Base-by-base conservation (phyloP, 352 stramenopile species). In the Thalassiosira livingstoniorum region DNA sequence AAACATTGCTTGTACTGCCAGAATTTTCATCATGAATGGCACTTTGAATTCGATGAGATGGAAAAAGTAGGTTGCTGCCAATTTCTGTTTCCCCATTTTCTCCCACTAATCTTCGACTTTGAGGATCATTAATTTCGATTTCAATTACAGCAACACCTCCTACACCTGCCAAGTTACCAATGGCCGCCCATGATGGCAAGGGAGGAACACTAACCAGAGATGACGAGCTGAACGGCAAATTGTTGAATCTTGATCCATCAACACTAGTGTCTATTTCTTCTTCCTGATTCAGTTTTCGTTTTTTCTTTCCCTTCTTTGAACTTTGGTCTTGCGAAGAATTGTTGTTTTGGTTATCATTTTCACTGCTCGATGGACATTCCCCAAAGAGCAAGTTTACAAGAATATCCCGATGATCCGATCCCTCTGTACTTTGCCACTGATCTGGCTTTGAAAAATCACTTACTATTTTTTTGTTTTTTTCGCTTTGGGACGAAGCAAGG, bases 381-480 rank as follows among this genome's bases (percentile, higher is more conserved):
- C 42, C 53, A 64, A 83, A 84, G 2, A 85, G 72, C 29, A 85
- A 72, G 68, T 79, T 90, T 29, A 73, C 78, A 11, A 93, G 37
- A 29, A 93, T 63, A 87, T 91, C 83, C 23, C 88, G 72, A 82
- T 91, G 88, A 80, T 91, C 81, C 29, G 72, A 82, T 31, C 79
- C 88, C 69, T 91, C 83, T 11, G 87, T 85, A 47, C 58, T 80
- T 73, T 90, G 83, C 57, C 78, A 85, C 1, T 87, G 68, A 15
- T 77, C 72, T 32, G 64, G 34, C 15, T 57, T 37, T 51, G 31
- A 27, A 39, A 83, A 83, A 76, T 88, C 72, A 57, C 54, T 42
- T 47, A 32, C 5, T 58, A 21, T 34, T 53, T 29, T 10, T 74
- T 25, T 35, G 4, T 34, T 37, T 60, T n/a, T n/a, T n/a, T n/a